Percentiles rank a stretch among this genome's conserved stretches.
phyloP scores from a whole-genome alignment of 768 basidiomycete species.

The Clavaria fumosa region DNA sequence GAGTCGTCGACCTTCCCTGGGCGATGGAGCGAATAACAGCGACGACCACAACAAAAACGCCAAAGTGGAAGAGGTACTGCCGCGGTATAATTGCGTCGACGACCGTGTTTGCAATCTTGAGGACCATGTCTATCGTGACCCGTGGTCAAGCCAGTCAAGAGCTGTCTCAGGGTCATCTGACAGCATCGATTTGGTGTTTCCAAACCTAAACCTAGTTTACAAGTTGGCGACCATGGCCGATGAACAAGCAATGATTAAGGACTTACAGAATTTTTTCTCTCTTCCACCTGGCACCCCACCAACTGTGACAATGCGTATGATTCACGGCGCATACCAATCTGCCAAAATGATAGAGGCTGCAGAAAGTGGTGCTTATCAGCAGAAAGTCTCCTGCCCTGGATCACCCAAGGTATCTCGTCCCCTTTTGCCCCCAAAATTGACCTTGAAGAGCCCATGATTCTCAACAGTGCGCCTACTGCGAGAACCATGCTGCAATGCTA shows the following conservation, averaged over 20 bases:
- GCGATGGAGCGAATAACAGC: conserved; percentile 41
- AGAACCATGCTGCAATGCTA: not conserved
- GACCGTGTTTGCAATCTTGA: conserved; percentile 29
- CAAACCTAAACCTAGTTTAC: too few relatives aligned
- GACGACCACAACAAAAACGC: conserved; percentile 27
- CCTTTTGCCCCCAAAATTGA: not conserved
- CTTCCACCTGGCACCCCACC: not conserved
- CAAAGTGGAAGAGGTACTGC: conserved; percentile 40
- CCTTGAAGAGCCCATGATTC: not conserved
- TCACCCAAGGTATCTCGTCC: not conserved
- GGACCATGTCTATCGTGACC: conserved; percentile 43
- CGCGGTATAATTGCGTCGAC: conserved; percentile 33
- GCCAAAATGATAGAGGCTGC: not conserved
- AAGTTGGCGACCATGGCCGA: not conserved
- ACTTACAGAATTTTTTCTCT: not conserved
- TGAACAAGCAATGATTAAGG: not conserved
- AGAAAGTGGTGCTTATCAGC: not conserved
- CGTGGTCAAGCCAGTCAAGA: too few relatives aligned
- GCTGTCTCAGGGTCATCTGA: too few relatives aligned
- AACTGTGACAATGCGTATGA: not conserved
- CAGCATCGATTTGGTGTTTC: too few relatives aligned
- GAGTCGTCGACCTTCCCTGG: conserved; percentile 52
- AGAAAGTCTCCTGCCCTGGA: not conserved
- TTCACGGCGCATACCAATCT: not conserved
- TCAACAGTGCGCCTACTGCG: not conserved